Evolutionary conservation across 257 asterid species (phyloP).

Genomic region (Solanum chmielewskii): DNA sequence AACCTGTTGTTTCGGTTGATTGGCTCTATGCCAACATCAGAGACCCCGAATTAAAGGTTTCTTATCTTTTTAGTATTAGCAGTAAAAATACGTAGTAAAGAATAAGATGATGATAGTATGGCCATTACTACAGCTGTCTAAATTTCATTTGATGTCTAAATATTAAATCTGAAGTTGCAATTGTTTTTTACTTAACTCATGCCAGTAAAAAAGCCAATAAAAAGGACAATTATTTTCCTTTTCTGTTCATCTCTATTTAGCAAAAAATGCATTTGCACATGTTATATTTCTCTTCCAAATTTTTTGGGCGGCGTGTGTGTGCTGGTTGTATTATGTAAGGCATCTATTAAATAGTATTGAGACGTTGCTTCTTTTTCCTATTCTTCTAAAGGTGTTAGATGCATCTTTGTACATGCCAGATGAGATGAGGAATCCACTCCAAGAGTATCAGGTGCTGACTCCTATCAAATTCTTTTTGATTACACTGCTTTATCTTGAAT

Average conservation of each 20-base stretch:
- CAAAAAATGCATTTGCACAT: not conserved
- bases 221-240: not conserved
- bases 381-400: constrained; percentile 59
- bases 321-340: not conserved
- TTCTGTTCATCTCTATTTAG: not conserved
- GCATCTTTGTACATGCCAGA: constrained; percentile 99
- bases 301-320: not conserved
- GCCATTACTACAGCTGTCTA: not conserved
- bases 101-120: not conserved
- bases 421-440: constrained; percentile 89
- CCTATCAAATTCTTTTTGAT: not conserved
- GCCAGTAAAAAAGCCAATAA: too few species aligned
- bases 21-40: too few species aligned
- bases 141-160: not conserved
- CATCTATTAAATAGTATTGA: not conserved
- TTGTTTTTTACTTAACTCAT: not conserved
- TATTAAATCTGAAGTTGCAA: not conserved
- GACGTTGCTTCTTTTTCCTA: not conserved
- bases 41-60: too few species aligned
- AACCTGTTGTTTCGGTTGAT: too few species aligned
- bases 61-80: too few species aligned
- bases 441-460: constrained; percentile 76
- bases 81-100: not conserved
- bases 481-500: too few species aligned
- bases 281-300: not conserved